A percentile compares a stretch with the other conserved stretches of the same genome.
Evolutionary conservation across 805 yeast genomes (phyloP).

Genomic region (Starmerella riodocensis): DNA sequence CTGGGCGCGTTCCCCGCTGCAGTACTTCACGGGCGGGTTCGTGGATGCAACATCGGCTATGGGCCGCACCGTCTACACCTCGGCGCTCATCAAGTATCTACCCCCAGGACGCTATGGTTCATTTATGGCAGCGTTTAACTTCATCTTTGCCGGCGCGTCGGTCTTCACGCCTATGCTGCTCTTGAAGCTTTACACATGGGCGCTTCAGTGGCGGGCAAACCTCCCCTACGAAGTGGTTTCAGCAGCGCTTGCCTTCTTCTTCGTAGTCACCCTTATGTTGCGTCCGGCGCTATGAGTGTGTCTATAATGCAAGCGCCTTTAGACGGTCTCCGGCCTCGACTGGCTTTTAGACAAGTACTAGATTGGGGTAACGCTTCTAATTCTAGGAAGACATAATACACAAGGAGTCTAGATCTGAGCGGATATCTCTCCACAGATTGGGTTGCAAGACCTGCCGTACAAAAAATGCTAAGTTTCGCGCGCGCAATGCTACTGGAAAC

Average conservation of each 20-base stretch:
- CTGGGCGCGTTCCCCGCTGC: conserved; percentile 18
- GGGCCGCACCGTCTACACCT: conserved; percentile 23
- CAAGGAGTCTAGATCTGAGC: no score
- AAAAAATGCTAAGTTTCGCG: not conserved
- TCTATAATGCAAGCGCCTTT: no score
- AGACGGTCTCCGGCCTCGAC: no score
- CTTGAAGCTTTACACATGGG: conserved; percentile 19
- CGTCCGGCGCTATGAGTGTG: conserved; percentile 4
- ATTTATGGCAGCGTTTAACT: conserved; percentile 23
- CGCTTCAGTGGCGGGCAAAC: conserved; percentile 15
- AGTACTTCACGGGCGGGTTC: conserved; percentile 21
- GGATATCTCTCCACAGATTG: no score
- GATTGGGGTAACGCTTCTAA: no score
- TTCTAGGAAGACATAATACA: no score
- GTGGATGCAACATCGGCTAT: conserved; percentile 24
- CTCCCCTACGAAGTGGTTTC: conserved; percentile 18
- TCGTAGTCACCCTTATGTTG: conserved; percentile 11
- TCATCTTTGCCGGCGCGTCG: conserved; percentile 11
- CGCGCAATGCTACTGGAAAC: not conserved
- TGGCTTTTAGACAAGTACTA: no score
- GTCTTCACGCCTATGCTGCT: conserved; percentile 18
- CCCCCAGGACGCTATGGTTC: conserved; percentile 23
- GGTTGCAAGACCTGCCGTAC: no score
- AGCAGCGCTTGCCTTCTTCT: conserved; percentile 8
- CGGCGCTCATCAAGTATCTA: conserved; percentile 24